A percentile compares a stretch with the other conserved stretches of the same genome.
These are phyloP conservation scores for Acanthamoeba culbertsoni DNA, from an alignment of 208 protist species.

Conservation along the genomic window DNA sequence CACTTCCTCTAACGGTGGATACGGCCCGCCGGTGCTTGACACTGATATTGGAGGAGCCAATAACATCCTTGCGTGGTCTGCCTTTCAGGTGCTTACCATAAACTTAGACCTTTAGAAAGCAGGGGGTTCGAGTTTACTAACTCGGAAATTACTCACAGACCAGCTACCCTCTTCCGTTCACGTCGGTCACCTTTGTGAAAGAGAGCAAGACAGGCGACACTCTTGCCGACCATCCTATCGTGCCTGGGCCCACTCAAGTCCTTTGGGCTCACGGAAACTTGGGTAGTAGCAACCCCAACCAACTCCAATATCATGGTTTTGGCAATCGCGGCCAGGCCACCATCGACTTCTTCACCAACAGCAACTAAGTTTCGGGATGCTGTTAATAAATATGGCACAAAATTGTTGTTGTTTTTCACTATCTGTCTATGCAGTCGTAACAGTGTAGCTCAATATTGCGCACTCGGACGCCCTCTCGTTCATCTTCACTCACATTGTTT, in stretches of 20 bases:
- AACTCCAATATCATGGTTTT: background rate
- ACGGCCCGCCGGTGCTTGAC: background rate
- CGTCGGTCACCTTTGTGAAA: background rate
- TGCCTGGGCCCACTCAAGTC: background rate
- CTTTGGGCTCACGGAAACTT: background rate
- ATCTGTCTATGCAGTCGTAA: too few species aligned
- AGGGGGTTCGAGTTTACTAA: background rate
- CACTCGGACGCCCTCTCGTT: too few species aligned
- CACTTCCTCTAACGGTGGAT: background rate
- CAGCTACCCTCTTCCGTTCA: background rate
- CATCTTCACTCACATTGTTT: too few species aligned
- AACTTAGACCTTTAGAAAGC: background rate
- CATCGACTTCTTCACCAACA: background rate
- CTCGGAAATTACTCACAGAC: background rate
- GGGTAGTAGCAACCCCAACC: background rate
- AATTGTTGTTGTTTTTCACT: too few species aligned
- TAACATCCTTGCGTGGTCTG: conserved; percentile 32
- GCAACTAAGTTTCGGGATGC: too few species aligned
- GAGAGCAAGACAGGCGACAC: background rate
- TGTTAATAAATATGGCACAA: too few species aligned
- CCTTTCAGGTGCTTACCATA: background rate
- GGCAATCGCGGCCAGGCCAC: background rate
- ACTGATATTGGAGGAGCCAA: background rate
- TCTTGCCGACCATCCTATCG: background rate
- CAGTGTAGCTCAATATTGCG: too few species aligned